Evolutionary conservation across 2,329 filamentous ascomycete genomes (phyloP).

Genomic region (Pseudonectria buxi): DNA sequence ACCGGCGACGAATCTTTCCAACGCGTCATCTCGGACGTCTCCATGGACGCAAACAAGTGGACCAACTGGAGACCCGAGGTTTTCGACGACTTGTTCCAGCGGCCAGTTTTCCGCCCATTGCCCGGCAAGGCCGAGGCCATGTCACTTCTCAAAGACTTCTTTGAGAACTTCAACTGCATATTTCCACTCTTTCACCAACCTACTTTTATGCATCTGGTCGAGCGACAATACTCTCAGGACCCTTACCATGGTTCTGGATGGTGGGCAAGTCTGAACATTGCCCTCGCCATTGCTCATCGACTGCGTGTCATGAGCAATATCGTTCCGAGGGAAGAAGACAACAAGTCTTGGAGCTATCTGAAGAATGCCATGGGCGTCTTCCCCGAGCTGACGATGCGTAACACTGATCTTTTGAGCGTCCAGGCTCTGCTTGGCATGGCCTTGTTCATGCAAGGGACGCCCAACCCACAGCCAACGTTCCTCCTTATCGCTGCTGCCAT

Average conservation of each 20-base stretch:
- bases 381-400: constrained; percentile 88
- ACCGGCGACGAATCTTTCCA: constrained; percentile 95
- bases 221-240: constrained; percentile 85
- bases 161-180: constrained; percentile 99
- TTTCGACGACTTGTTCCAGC: constrained; percentile 84
- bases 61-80: constrained; percentile 98
- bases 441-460: constrained; percentile 90
- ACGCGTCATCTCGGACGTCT: constrained; percentile 87
- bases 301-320: constrained; percentile 93
- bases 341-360: constrained; percentile 89
- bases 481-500: constrained; percentile 88
- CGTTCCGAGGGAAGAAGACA: constrained; percentile 82
- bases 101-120: constrained; percentile 74
- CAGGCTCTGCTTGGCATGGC: constrained; percentile 92
- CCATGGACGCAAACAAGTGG: constrained; percentile 90
- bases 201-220: constrained; percentile 95
- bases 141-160: constrained; percentile 86
- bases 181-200: constrained; percentile 96
- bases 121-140: constrained; percentile 83
- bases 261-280: constrained; percentile 97
- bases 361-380: constrained; percentile 96
- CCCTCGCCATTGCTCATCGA: constrained; percentile 85
- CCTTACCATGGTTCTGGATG: constrained; percentile 93
- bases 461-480: constrained; percentile 91
- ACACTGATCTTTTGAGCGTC: constrained; percentile 89